These are phyloP conservation scores for Clitopilus passeckerianus DNA, from an alignment of 768 basidiomycete genomes.

Conservation along the genomic window DNA sequence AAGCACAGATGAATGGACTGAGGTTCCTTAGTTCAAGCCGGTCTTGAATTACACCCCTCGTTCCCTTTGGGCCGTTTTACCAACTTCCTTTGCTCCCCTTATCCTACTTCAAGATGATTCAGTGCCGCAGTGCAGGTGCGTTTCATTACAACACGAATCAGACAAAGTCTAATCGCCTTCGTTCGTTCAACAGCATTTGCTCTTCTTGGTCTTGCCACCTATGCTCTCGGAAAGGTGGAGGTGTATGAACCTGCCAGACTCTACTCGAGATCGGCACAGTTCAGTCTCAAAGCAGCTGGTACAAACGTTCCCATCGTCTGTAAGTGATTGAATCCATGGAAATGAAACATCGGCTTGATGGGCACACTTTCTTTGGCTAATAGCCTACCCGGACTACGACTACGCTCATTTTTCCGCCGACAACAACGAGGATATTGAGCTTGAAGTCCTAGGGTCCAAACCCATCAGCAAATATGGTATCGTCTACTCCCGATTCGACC, in stretches of 20 bases:
- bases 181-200: conserved; percentile 4
- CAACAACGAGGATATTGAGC: conserved; percentile 7
- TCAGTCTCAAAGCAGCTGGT: conserved; percentile 8
- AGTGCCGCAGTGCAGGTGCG: conserved; percentile 12
- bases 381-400: conserved; percentile 10
- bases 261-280: conserved; percentile 7
- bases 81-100: not conserved
- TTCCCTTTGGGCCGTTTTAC: not conserved
- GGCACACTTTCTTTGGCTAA: not conserved
- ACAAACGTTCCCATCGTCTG: conserved; percentile 9
- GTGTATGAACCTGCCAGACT: conserved; percentile 6
- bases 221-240: conserved; percentile 7
- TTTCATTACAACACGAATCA: not conserved
- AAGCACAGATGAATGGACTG: not conserved
- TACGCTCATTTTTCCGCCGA: conserved; percentile 13
- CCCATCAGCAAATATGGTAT: conserved; percentile 6
- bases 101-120: conserved; percentile 6
- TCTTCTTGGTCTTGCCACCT: conserved; percentile 5
- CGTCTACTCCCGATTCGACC: conserved; percentile 10
- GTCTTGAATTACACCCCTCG: conserved; percentile 8
- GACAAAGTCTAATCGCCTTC: not conserved
- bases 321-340: conserved; percentile 1
- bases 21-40: conserved; percentile 9
- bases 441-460: conserved; percentile 7
- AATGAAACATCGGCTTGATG: not conserved